A percentile compares a stretch with the other conserved stretches of the same genome.
phyloP scores from a whole-genome alignment of 208 protist genomes.

The Trypanosoma congolense region DNA sequence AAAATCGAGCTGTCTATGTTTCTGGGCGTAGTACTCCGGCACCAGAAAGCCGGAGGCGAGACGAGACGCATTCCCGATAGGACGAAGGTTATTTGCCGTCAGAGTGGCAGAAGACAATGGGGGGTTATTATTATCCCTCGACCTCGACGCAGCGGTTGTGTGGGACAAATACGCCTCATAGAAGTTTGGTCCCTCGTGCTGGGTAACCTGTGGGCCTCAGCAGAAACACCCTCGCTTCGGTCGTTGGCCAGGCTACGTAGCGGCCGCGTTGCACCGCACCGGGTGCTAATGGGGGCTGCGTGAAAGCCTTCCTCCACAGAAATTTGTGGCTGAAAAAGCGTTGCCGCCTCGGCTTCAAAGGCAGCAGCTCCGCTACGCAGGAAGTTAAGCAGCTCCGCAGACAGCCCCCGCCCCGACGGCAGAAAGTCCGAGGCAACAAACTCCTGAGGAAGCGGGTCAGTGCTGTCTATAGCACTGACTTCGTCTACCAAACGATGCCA shows the following conservation, averaged over 20 bases:
- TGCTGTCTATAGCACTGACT: conserved; percentile 47
- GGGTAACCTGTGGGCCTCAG: background rate
- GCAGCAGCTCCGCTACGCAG: conserved; percentile 34
- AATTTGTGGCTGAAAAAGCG: conserved; percentile 51
- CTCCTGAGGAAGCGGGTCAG: conserved; percentile 37
- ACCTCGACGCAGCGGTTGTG: background rate
- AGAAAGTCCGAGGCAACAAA: conserved; percentile 31
- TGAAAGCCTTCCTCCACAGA: conserved; percentile 61
- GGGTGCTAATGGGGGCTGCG: conserved; percentile 4
- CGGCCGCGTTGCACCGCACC: background rate
- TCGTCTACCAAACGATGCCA: conserved; percentile 48
- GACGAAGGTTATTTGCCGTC: conserved; percentile 1
- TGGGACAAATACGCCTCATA: conserved; percentile 29
- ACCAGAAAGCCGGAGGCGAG: conserved; percentile 48
- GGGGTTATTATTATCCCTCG: background rate
- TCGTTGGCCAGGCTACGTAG: conserved; percentile 1
- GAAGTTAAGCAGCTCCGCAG: conserved; percentile 28
- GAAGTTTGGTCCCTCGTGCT: conserved; percentile 38
- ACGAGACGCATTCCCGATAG: conserved; percentile 37
- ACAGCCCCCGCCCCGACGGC: conserved; percentile 21
- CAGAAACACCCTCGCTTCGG: background rate
- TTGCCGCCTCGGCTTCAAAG: conserved; percentile 32
- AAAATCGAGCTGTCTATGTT: conserved; percentile 62
- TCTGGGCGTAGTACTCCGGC: conserved; percentile 30
- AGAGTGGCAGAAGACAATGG: background rate